Evolutionary conservation across 202 grass and related monocot genomes (phyloP).

Genomic region (Carex sylvatica): DNA sequence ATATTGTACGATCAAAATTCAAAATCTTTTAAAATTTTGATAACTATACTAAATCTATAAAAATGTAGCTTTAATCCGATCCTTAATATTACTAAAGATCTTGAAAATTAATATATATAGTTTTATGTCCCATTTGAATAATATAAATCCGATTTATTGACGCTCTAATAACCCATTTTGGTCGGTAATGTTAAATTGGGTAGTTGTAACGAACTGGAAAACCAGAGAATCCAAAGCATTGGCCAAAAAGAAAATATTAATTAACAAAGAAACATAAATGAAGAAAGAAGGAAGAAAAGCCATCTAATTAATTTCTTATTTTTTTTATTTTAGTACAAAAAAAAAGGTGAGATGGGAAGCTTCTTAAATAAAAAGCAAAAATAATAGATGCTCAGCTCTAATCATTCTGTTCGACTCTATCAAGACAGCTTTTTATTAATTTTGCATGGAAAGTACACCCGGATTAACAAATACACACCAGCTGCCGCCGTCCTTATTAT

Average conservation of each 20-base stretch:
- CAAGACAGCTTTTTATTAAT: conserved; percentile 3
- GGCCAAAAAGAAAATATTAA: background rate
- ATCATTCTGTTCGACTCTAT: background rate
- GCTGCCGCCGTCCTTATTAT: background rate
- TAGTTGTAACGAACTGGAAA: too few relatives aligned
- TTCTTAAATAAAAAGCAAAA: conserved; percentile 7
- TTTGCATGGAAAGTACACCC: background rate
- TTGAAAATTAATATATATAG: too few relatives aligned
- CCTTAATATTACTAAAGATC: too few relatives aligned
- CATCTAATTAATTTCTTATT: background rate
- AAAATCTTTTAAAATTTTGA: too few relatives aligned
- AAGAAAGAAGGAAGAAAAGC: background rate
- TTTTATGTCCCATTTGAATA: too few relatives aligned
- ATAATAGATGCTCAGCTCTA: background rate
- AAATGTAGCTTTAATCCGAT: too few relatives aligned
- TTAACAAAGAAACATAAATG: background rate
- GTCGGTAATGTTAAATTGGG: too few relatives aligned
- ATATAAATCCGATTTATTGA: too few relatives aligned
- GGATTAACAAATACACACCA: background rate
- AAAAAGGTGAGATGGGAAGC: background rate
- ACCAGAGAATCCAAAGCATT: too few relatives aligned
- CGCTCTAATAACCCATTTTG: too few relatives aligned
- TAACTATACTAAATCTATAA: too few relatives aligned
- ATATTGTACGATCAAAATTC: too few relatives aligned
- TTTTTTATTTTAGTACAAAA: background rate